Conservation (phyloP, 768 basidiomycete genomes). For the Russula earlei region DNA sequence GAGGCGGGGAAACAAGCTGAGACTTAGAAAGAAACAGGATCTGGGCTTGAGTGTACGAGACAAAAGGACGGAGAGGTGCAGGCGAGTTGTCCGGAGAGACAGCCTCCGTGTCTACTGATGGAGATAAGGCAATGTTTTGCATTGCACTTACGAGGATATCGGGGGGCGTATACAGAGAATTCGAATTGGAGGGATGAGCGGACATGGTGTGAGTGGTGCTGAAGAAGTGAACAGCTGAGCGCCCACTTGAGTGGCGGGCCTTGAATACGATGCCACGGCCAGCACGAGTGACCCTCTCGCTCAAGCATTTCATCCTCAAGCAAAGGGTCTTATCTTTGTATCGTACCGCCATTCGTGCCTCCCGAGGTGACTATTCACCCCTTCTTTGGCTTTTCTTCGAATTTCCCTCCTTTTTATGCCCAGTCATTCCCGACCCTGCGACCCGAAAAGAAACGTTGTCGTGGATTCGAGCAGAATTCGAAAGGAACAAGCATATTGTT, state of each 20-base stretch:
- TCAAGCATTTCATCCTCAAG: conserved; percentile 70
- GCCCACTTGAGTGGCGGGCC: conserved; percentile 4
- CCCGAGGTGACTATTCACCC: conserved; percentile 39
- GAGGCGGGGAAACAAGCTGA: conserved; percentile 61
- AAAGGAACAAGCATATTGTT: conserved; percentile 46
- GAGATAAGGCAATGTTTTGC: conserved; percentile 14
- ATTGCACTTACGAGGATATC: conserved; percentile 4
- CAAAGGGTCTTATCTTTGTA: conserved; percentile 54
- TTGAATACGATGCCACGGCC: conserved; percentile 7
- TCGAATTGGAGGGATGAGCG: neutral
- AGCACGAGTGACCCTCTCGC: conserved; percentile 30
- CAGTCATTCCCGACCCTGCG: conserved; percentile 54
- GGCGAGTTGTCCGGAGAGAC: conserved; percentile 19
- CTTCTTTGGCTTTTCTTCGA: conserved; percentile 12
- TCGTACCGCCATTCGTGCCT: conserved; percentile 57
- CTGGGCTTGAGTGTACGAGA: conserved; percentile 62
- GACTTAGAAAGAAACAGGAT: conserved; percentile 62
- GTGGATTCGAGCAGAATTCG: conserved; percentile 70
- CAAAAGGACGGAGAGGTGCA: conserved; percentile 33
- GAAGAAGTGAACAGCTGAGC: conserved; percentile 6
- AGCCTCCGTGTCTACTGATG: conserved; percentile 27
- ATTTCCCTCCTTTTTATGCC: neutral
- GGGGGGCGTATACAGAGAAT: neutral
- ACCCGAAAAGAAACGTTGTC: conserved; percentile 55
- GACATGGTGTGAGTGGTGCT: conserved; percentile 6